Percentiles rank a stretch among this genome's conserved stretches.
These are phyloP conservation scores for Aurantiochytrium sp. DNA, from an alignment of 108 stramenopile species.

Conservation along the genomic window DNA sequence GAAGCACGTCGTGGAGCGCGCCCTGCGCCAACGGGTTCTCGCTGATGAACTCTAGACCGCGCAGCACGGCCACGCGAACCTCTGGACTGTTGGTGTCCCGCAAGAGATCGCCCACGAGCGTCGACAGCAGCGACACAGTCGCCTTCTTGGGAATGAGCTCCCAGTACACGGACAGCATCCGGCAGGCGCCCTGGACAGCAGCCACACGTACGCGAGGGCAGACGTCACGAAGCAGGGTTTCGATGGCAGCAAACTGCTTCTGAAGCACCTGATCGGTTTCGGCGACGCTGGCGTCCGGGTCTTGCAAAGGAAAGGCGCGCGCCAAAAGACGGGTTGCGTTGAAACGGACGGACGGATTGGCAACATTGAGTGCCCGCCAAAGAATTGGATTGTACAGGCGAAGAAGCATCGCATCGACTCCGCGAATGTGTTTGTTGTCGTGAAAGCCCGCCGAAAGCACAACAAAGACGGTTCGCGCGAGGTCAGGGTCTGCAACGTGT, in stretches of 20 bases:
- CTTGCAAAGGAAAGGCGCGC: slow-evolving; percentile 84
- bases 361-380: slow-evolving; percentile 73
- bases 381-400: slow-evolving; percentile 78
- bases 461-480: slow-evolving; percentile 20
- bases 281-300: slow-evolving; percentile 45
- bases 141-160: slow-evolving; percentile 63
- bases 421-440: slow-evolving; percentile 60
- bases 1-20: slow-evolving; percentile 72
- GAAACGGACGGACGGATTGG: slow-evolving; percentile 73
- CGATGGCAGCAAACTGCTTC: slow-evolving; percentile 60
- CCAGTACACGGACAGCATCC: slow-evolving; percentile 69
- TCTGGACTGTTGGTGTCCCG: slow-evolving; percentile 70
- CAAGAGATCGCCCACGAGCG: slow-evolving; percentile 67
- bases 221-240: slow-evolving; percentile 61
- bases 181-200: slow-evolving; percentile 66
- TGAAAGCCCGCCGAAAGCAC: slow-evolving; percentile 65
- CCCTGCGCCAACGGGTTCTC: slow-evolving; percentile 70
- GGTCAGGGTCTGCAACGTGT: slow-evolving; percentile 45
- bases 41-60: slow-evolving; percentile 61
- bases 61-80: slow-evolving; percentile 69
- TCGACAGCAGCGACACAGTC: slow-evolving; percentile 69
- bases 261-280: slow-evolving; percentile 52
- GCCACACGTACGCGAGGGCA: slow-evolving; percentile 68
- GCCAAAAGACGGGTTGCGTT: slow-evolving; percentile 65
- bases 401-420: slow-evolving; percentile 68